These are phyloP conservation scores for Diaporthe destruens DNA, from an alignment of 2,329 filamentous ascomycete species.

Conservation along the genomic window DNA sequence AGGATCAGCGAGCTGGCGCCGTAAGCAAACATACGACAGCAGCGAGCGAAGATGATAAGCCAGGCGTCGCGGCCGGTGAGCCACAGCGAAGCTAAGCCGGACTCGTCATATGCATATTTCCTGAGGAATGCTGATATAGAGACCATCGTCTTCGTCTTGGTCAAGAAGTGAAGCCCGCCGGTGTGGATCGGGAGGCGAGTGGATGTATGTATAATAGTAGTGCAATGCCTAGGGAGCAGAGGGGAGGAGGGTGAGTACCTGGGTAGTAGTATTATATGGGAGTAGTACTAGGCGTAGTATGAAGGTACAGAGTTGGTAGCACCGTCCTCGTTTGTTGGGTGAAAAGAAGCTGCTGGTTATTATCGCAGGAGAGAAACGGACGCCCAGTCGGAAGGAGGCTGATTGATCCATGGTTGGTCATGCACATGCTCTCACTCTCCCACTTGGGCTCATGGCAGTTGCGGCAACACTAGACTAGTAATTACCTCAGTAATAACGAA, in stretches of 20 bases:
- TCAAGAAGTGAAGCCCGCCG: too few species aligned
- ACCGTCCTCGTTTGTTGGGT: not conserved
- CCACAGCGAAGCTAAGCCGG: slow-evolving; percentile 62
- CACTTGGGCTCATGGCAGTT: not conserved
- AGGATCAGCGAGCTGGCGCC: slow-evolving; percentile 71
- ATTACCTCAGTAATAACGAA: too few species aligned
- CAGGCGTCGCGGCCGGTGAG: slow-evolving; percentile 62
- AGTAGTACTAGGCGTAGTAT: not conserved
- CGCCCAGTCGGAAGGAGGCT: slow-evolving; percentile 6
- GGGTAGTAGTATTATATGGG: not conserved
- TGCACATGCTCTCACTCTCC: not conserved
- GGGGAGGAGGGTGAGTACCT: not conserved
- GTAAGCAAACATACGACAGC: slow-evolving; percentile 73
- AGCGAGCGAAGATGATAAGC: slow-evolving; percentile 65
- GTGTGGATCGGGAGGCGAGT: slow-evolving; percentile 1
- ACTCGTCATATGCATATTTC: slow-evolving; percentile 55
- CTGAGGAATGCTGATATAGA: slow-evolving; percentile 36
- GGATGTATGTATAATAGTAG: too few species aligned
- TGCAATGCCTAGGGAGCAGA: not conserved
- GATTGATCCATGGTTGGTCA: not conserved
- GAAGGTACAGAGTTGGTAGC: too few species aligned
- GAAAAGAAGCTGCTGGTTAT: not conserved
- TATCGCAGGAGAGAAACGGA: not conserved
- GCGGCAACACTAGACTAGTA: not conserved
- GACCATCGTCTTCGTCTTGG: slow-evolving; percentile 32